Percentiles rank a stretch among this genome's conserved stretches.
Conservation (phyloP, 2,329 filamentous ascomycete genomes). For the Ophiobolus disseminans region DNA sequence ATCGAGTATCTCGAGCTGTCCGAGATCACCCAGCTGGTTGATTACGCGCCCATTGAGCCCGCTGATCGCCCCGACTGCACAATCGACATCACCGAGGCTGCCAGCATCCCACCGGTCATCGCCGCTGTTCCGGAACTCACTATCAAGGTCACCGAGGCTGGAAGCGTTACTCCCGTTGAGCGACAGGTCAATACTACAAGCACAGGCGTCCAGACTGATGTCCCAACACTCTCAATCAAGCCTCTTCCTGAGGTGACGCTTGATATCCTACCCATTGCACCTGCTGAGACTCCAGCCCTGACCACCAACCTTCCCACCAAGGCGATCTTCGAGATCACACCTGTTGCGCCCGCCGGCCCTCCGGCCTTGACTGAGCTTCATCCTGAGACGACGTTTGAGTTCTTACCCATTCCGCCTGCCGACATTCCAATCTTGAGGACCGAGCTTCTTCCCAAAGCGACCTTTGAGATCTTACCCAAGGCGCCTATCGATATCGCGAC, state of each 20-base stretch:
- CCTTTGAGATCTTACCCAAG: constrained; percentile 3
- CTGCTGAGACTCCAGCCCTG: neutral
- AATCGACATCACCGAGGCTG: neutral
- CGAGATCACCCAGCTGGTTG: constrained; percentile 5
- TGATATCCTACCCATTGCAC: constrained; percentile 5
- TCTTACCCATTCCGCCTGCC: constrained; percentile 5
- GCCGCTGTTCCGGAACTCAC: neutral
- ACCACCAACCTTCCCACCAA: constrained; percentile 2
- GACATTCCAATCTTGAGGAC: neutral
- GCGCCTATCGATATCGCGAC: constrained; percentile 1
- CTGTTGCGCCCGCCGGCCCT: neutral
- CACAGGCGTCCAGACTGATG: constrained; percentile 11
- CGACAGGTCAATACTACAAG: constrained; percentile 1
- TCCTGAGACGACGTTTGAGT: neutral
- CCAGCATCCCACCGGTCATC: constrained; percentile 9
- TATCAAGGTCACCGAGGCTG: constrained; percentile 2
- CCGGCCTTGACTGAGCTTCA: no score
- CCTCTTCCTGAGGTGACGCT: neutral
- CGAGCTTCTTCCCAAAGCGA: constrained; percentile 1
- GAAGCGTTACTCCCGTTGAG: constrained; percentile 4
- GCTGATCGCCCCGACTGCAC: neutral
- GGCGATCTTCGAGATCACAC: neutral
- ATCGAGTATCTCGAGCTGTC: constrained; percentile 15
- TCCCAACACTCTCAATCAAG: constrained; percentile 3
- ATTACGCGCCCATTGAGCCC: constrained; percentile 11